Conservation (phyloP, 2,329 filamentous ascomycete species). For the Talaromyces sp. region DNA sequence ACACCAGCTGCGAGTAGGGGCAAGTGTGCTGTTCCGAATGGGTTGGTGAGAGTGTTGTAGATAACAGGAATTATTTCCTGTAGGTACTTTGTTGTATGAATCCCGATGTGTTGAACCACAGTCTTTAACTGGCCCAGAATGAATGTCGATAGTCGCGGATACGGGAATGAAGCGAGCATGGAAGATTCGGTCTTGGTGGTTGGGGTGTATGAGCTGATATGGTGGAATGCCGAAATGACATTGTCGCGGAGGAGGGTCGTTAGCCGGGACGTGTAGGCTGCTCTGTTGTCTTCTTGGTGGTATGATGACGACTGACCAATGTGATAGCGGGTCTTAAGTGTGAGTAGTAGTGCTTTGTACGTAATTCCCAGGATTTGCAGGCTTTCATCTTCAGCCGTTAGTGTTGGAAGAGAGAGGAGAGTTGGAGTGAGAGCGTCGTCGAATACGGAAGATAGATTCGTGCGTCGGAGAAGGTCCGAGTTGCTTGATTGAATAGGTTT, state of each 20-base stretch:
- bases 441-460: slow-evolving; percentile 43
- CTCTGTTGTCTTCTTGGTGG: slow-evolving; percentile 14
- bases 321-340: slow-evolving; percentile 47
- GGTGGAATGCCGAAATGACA: slow-evolving; percentile 35
- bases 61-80: slow-evolving; percentile 66
- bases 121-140: slow-evolving; percentile 26
- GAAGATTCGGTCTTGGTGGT: slow-evolving; percentile 37
- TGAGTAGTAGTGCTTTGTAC: slow-evolving; percentile 61
- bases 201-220: slow-evolving; percentile 43
- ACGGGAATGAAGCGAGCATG: slow-evolving; percentile 39
- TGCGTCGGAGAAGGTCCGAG: slow-evolving; percentile 38
- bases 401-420: slow-evolving; percentile 69
- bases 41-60: slow-evolving; percentile 61
- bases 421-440: slow-evolving; percentile 52
- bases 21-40: slow-evolving; percentile 58
- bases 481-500: slow-evolving; percentile 28
- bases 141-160: slow-evolving; percentile 47
- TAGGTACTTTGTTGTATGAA: slow-evolving; percentile 36
- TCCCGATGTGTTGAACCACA: slow-evolving; percentile 28
- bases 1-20: slow-evolving; percentile 52
- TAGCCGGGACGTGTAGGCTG: slow-evolving; percentile 21
- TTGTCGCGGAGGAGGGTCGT: slow-evolving; percentile 28
- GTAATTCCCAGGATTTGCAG: slow-evolving; percentile 58
- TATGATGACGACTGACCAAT: slow-evolving; percentile 12
- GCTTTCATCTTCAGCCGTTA: slow-evolving; percentile 72